Conservation (phyloP, 2,329 filamentous ascomycete genomes). For the Cercospora berteroae region DNA sequence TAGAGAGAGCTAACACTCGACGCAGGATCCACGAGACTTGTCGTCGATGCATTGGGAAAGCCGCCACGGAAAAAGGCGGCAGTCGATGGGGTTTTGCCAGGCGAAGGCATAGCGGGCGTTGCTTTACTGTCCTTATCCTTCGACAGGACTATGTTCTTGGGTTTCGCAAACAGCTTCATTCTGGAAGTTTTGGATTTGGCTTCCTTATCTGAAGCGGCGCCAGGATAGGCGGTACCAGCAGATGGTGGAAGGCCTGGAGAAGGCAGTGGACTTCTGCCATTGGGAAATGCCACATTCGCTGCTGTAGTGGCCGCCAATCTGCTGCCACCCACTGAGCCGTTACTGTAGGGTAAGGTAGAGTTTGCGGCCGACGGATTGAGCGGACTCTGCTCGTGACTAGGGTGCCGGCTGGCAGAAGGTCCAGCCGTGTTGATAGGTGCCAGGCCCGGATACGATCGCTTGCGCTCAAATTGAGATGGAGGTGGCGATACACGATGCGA, state of each 20-base stretch:
- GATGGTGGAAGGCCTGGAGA: slow-evolving; percentile 40
- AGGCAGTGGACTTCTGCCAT: slow-evolving; percentile 52
- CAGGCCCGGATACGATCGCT: slow-evolving; percentile 72
- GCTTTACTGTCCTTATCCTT: slow-evolving; percentile 64
- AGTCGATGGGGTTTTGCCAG: slow-evolving; percentile 40
- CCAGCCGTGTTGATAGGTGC: slow-evolving; percentile 46
- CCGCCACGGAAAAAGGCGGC: slow-evolving; percentile 65
- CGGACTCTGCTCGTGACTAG: slow-evolving; percentile 35
- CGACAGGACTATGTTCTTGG: slow-evolving; percentile 70
- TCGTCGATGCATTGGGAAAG: slow-evolving; percentile 66
- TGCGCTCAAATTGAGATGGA: slow-evolving; percentile 46
- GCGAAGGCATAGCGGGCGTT: slow-evolving; percentile 68
- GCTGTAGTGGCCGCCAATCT: slow-evolving; percentile 67
- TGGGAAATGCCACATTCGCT: slow-evolving; percentile 70
- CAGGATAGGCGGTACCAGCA: slow-evolving; percentile 17
- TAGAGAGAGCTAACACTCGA: slow-evolving; percentile 64
- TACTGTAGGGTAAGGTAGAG: slow-evolving; percentile 50
- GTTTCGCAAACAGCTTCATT: slow-evolving; percentile 72
- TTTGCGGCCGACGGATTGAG: slow-evolving; percentile 29
- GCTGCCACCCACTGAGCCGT: slow-evolving; percentile 60
- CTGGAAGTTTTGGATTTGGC: slow-evolving; percentile 68
- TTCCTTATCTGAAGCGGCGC: slow-evolving; percentile 52
- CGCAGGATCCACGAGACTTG: slow-evolving; percentile 62
- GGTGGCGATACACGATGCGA: slow-evolving; percentile 45
- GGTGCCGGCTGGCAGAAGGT: slow-evolving; percentile 22